Conservation (phyloP, 345 rosid species). For the Brassica carinata region DNA sequence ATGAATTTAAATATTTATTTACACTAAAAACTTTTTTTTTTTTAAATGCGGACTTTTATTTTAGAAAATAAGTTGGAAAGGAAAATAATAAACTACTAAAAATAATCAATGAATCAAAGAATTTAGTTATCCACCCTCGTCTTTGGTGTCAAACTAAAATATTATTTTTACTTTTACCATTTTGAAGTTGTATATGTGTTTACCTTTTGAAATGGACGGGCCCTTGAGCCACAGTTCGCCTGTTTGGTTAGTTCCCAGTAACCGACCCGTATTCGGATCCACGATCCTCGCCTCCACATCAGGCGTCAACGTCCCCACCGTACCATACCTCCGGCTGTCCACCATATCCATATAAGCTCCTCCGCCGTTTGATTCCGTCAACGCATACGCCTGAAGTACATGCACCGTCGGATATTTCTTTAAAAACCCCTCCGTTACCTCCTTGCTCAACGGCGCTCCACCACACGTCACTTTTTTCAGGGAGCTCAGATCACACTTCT, state of each 20-base stretch:
- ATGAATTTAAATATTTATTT: too few relatives aligned
- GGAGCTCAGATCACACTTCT: constrained; percentile 63
- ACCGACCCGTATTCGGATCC: constrained; percentile 50
- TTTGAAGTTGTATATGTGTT: too few relatives aligned
- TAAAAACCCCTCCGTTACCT: constrained; percentile 63
- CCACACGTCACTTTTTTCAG: constrained; percentile 54
- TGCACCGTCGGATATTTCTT: constrained; percentile 54
- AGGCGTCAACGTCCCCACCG: constrained; percentile 66
- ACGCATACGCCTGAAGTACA: constrained; percentile 68
- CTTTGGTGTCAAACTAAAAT: too few relatives aligned
- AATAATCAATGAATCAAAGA: too few relatives aligned
- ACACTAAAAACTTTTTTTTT: too few relatives aligned
- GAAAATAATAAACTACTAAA: too few relatives aligned
- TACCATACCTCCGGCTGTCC: constrained; percentile 69
- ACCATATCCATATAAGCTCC: constrained; percentile 59
- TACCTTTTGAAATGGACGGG: constrained; percentile 27
- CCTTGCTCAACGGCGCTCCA: constrained; percentile 84
- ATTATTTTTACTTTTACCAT: too few relatives aligned
- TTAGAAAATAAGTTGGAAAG: too few relatives aligned
- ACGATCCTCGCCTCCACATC: constrained; percentile 37
- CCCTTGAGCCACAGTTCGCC: constrained; percentile 74
- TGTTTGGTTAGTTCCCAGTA: constrained; percentile 39
- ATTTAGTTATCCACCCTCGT: too few relatives aligned
- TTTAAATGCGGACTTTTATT: too few relatives aligned
- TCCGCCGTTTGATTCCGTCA: constrained; percentile 72